Conservation (phyloP, 2,329 filamentous ascomycete genomes). For the Ophiocordyceps camponoti-rufipedis region DNA sequence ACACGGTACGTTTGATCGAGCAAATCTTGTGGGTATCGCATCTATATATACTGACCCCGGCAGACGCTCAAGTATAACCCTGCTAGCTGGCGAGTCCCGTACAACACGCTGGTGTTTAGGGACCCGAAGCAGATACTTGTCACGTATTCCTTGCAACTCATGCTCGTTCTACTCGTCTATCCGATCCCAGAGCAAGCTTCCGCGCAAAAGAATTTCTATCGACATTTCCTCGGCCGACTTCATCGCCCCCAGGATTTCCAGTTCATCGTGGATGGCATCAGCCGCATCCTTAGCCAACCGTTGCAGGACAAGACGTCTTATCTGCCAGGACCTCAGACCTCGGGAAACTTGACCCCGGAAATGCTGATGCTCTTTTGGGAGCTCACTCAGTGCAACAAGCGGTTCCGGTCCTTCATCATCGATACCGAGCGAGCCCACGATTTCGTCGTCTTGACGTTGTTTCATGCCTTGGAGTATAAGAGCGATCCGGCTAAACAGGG, state of each 20-base stretch:
- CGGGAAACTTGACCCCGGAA: constrained; percentile 77
- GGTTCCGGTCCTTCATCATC: constrained; percentile 91
- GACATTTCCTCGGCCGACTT: constrained; percentile 76
- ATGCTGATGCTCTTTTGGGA: constrained; percentile 98
- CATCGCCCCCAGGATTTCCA: constrained; percentile 95
- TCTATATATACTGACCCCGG: constrained; percentile 1
- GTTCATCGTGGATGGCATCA: constrained; percentile 91
- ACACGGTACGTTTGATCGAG: constrained; percentile 46
- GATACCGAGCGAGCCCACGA: constrained; percentile 89
- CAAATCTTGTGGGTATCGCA: background rate
- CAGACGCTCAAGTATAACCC: constrained; percentile 92
- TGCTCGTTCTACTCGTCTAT: constrained; percentile 74
- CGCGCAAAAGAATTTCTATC: constrained; percentile 75
- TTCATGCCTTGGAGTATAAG: constrained; percentile 83
- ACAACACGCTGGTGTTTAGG: constrained; percentile 81
- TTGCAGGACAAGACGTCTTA: constrained; percentile 80
- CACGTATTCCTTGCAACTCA: constrained; percentile 76
- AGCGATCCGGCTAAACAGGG: constrained; percentile 77
- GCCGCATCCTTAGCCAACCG: constrained; percentile 77
- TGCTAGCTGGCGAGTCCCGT: constrained; percentile 81
- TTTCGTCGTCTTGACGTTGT: constrained; percentile 76
- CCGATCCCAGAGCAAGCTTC: constrained; percentile 61
- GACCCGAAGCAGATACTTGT: constrained; percentile 82
- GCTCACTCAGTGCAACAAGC: constrained; percentile 88
- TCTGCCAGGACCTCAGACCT: constrained; percentile 65